Evolutionary conservation across 2,329 filamentous ascomycete species (phyloP).

Genomic region (Colletotrichum chrysophilum): DNA sequence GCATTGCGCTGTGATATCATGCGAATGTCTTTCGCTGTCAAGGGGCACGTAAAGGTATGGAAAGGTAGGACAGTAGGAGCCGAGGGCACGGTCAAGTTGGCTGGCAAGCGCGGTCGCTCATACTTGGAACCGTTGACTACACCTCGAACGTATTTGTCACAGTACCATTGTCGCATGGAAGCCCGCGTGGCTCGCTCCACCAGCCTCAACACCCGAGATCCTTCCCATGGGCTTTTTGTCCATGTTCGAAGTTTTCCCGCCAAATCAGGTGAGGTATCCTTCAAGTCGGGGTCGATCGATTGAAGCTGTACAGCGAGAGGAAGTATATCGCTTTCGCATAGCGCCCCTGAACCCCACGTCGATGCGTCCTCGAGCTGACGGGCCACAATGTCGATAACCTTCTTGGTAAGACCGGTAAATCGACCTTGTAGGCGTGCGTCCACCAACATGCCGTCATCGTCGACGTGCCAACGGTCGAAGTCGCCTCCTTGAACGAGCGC

Average conservation of each 20-base stretch:
- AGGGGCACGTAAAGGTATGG: slow-evolving; percentile 94
- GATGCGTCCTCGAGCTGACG: slow-evolving; percentile 89
- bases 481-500: slow-evolving; percentile 75
- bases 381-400: slow-evolving; percentile 88
- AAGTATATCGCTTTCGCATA: slow-evolving; percentile 61
- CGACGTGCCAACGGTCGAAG: slow-evolving; percentile 92
- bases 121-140: slow-evolving; percentile 67
- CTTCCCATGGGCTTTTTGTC: slow-evolving; percentile 84
- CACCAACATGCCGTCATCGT: slow-evolving; percentile 80
- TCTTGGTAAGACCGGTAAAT: slow-evolving; percentile 82
- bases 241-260: slow-evolving; percentile 57
- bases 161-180: slow-evolving; percentile 86
- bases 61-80: slow-evolving; percentile 96
- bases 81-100: slow-evolving; percentile 76
- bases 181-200: slow-evolving; percentile 83
- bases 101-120: slow-evolving; percentile 74
- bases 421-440: slow-evolving; percentile 69
- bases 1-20: slow-evolving; percentile 96
- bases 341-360: slow-evolving; percentile 78
- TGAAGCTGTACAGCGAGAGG: slow-evolving; percentile 54
- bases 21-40: slow-evolving; percentile 90
- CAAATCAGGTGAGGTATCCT: slow-evolving; percentile 39
- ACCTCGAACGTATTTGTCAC: slow-evolving; percentile 73
- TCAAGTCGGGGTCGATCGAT: slow-evolving; percentile 38
- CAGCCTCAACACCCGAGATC: slow-evolving; percentile 81